These are phyloP conservation scores for Perkinsus chesapeaki DNA, from an alignment of 169 alveolate species.

Conservation along the genomic window DNA sequence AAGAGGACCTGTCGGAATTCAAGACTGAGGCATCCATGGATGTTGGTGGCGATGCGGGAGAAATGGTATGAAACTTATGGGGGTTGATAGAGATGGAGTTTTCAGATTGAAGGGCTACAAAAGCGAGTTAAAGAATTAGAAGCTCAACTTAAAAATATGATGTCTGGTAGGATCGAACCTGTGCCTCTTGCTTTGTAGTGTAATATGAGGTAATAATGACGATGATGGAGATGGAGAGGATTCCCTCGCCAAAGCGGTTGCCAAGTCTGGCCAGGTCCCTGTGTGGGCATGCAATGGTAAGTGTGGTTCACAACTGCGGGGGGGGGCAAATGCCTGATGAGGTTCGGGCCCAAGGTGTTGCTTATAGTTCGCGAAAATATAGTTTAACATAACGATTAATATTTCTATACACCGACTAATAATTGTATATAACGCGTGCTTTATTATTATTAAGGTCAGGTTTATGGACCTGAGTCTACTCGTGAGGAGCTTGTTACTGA, in stretches of 20 bases:
- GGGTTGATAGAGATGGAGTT: background rate
- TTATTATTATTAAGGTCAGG: too few relatives aligned
- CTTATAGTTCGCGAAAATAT: too few relatives aligned
- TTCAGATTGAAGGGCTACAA: background rate
- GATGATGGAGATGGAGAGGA: background rate
- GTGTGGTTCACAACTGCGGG: too few relatives aligned
- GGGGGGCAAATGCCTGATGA: too few relatives aligned
- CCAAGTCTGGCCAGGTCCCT: background rate
- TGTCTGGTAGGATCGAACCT: background rate
- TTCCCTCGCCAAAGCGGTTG: background rate
- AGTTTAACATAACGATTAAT: too few relatives aligned
- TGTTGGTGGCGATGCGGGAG: background rate
- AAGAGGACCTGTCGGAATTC: background rate
- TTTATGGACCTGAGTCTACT: too few relatives aligned
- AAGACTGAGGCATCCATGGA: background rate
- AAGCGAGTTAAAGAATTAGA: background rate
- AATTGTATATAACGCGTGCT: too few relatives aligned
- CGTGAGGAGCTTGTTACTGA: too few relatives aligned
- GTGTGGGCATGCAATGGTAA: background rate
- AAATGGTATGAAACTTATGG: background rate
- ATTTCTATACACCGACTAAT: too few relatives aligned
- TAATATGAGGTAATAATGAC: background rate
- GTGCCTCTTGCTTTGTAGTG: background rate
- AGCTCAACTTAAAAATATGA: background rate
- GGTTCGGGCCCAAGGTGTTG: too few relatives aligned